Evolutionary conservation across 768 basidiomycete species (phyloP).

Genomic region (Russula foetens): DNA sequence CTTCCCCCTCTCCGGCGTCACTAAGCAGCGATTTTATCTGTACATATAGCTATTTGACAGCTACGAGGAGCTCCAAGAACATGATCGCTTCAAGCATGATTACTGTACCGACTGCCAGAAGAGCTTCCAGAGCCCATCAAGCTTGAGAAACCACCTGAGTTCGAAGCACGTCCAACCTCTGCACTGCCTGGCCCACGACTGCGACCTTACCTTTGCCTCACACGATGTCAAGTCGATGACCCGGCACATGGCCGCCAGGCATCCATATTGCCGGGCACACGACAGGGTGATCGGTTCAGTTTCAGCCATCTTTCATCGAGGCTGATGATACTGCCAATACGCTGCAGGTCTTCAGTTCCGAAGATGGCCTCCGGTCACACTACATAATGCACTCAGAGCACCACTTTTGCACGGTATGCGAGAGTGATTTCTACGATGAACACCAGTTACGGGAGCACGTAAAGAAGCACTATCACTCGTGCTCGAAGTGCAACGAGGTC

Average conservation of each 20-base stretch:
- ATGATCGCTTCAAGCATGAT: constrained; percentile 18
- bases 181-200: constrained; percentile 36
- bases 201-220: constrained; percentile 42
- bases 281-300: no score
- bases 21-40: no score
- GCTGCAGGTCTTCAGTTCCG: not conserved
- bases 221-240: no score
- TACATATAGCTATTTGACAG: not conserved
- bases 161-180: constrained; percentile 41
- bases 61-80: not conserved
- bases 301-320: no score
- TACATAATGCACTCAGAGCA: no score
- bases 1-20: no score
- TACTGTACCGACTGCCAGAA: constrained; percentile 41
- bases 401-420: no score
- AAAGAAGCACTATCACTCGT: not conserved
- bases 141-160: constrained; percentile 41
- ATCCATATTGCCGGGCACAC: no score
- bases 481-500: not conserved
- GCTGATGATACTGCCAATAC: no score
- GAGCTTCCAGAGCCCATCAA: constrained; percentile 34
- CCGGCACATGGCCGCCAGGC: no score
- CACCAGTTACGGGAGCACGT: no score
- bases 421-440: no score
- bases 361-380: not conserved